Evolutionary conservation across 257 asterid genomes (phyloP), one percentile per base, ranked within the genome.

Genomic region (Rhazya stricta): DNA sequence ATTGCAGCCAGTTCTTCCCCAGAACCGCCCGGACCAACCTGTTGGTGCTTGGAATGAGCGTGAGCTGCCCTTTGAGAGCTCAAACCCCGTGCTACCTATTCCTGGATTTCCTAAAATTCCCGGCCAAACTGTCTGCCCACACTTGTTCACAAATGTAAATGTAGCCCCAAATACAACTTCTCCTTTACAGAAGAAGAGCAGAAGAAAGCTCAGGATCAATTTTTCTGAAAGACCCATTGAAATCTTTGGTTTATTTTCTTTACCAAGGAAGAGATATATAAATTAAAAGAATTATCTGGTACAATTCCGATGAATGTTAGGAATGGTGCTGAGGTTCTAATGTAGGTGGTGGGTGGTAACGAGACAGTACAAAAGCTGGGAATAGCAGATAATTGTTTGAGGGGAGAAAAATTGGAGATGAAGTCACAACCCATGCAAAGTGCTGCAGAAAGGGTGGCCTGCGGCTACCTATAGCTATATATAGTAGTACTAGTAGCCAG

Each of bases 21-120:
- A 88, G 76, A 91, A 88, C 21, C 96, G 87, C 15, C 97, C 96
- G 34, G 93, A 88, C 97, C 97, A 90, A 60, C 97, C 95, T 54
- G 91, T 84, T 2, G 96, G 91, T 0, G 87, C 95, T 71, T 85
- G 86, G 76, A 91, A 79, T 65, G 89, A 53, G 65, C 91, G 96
- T 1, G 94, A 79, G 43, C 69, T 69, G 46, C 83, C 93, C 76
- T 83, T 74, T 4, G 80, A 69, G 70, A 90, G 96, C 86, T 89
- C 82, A 77, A 90, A 90, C 34, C 96, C 96, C 0, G 96, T 90
- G 81, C 79, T 82, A 4, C 87, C 91, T 2, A 89, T 79, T 21
- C 23, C 53, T 0, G 96, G 90, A 61, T 65, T 80, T 32, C 96
- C 97, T 1, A 89, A 72, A 72, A 85, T 84, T 30, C 91, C 97